Conservation (phyloP, 805 yeast species). For the Dipodascopsis tothii region DNA sequence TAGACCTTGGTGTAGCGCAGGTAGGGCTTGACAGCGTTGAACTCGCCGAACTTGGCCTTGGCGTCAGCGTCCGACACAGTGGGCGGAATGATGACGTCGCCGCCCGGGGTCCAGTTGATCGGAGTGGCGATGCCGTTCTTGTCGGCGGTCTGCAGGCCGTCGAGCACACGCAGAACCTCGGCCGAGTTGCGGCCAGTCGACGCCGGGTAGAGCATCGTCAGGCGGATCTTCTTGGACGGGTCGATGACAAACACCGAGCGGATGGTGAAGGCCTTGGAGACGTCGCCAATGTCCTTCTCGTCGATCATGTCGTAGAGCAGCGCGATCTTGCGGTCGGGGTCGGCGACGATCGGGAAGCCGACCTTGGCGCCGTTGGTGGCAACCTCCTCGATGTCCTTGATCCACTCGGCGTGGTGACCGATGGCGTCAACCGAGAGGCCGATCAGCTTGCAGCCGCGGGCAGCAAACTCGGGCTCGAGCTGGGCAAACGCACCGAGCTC, state of each 20-base stretch:
- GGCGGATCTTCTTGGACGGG: constrained; percentile 81
- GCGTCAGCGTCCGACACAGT: constrained; percentile 71
- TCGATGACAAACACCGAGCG: constrained; percentile 89
- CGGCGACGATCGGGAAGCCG: constrained; percentile 86
- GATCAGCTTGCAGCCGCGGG: constrained; percentile 78
- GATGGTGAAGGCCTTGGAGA: constrained; percentile 66
- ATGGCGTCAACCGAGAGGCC: constrained; percentile 84
- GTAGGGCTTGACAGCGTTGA: constrained; percentile 72
- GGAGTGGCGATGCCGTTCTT: constrained; percentile 80
- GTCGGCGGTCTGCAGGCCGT: constrained; percentile 75
- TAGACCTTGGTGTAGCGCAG: constrained; percentile 24
- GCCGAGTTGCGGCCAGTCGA: constrained; percentile 90
- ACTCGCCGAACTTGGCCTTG: constrained; percentile 74
- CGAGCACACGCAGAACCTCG: constrained; percentile 85
- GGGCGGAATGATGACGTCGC: constrained; percentile 90
- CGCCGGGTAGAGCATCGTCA: constrained; percentile 84
- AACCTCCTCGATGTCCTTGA: constrained; percentile 82
- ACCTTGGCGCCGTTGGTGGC: constrained; percentile 61
- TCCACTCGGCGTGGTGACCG: constrained; percentile 76
- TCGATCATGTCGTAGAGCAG: constrained; percentile 81
- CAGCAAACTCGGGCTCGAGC: constrained; percentile 78
- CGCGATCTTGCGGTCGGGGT: constrained; percentile 75
- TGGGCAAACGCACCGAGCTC: constrained; percentile 91
- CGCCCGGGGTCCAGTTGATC: constrained; percentile 81
- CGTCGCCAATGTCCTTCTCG: constrained; percentile 70